Conservation (phyloP, 139 green algal species). For the Pleodorina starrii region DNA sequence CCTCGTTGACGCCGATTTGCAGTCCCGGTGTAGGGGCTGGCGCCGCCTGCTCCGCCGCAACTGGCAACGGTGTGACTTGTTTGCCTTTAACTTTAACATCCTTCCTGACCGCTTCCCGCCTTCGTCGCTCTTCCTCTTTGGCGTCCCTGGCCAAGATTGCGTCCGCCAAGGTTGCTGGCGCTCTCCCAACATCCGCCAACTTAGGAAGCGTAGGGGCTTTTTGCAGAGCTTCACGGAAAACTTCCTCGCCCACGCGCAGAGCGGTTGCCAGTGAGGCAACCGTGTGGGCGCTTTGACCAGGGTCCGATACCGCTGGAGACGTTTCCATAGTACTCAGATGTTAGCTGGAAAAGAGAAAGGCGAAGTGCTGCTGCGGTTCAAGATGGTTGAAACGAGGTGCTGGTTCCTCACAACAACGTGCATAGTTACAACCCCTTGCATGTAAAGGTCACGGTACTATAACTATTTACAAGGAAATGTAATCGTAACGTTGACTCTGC, state of each 20-base stretch:
- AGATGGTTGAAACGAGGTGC: no score
- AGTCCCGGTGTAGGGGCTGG: constrained; percentile 58
- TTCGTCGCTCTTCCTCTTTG: constrained; percentile 64
- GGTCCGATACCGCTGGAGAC: not conserved
- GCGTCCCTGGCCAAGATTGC: constrained; percentile 63
- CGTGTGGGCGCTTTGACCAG: constrained; percentile 12
- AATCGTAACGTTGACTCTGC: no score
- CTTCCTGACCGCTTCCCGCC: constrained; percentile 57
- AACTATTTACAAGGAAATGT: no score
- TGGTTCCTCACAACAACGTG: no score
- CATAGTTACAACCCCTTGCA: no score
- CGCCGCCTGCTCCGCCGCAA: constrained; percentile 28
- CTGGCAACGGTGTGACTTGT: constrained; percentile 55
- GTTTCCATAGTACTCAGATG: not conserved
- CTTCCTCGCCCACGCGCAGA: constrained; percentile 33
- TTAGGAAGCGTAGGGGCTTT: constrained; percentile 24
- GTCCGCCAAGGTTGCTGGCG: constrained; percentile 70
- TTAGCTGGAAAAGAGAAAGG: not conserved
- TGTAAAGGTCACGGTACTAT: no score
- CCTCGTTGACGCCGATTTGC: constrained; percentile 60
- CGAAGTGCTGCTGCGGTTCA: not conserved
- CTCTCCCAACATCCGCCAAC: constrained; percentile 11
- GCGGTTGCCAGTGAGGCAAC: not conserved
- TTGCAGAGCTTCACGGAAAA: constrained; percentile 44
- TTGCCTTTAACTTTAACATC: constrained; percentile 53